These are phyloP conservation scores for Lentinula novae-zelandiae DNA, from an alignment of 1,284 basidiomycete species.

Conservation along the genomic window DNA sequence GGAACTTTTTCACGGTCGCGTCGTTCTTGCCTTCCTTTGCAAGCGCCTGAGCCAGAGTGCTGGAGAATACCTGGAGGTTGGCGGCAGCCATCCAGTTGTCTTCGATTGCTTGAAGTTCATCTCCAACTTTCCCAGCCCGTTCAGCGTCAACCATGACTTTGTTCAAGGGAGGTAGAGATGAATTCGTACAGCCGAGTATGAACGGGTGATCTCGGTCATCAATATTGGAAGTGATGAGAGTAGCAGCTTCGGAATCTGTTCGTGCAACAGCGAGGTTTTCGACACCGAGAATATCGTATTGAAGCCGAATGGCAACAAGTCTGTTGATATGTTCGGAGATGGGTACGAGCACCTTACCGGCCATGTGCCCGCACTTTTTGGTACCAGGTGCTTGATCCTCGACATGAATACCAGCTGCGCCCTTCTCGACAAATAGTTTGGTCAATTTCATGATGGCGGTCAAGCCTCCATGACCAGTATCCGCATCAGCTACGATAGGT, in stretches of 20 bases:
- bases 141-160: conserved; percentile 85
- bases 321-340: conserved; percentile 77
- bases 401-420: conserved; percentile 79
- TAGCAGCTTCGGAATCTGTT: conserved; percentile 91
- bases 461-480: conserved; percentile 82
- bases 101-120: conserved; percentile 82
- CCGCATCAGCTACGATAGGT: conserved; percentile 79
- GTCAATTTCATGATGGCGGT: conserved; percentile 80
- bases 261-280: conserved; percentile 73
- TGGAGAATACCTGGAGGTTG: conserved; percentile 77
- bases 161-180: conserved; percentile 66
- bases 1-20: conserved; percentile 52
- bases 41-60: conserved; percentile 73
- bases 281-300: conserved; percentile 62
- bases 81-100: conserved; percentile 83
- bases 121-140: conserved; percentile 73
- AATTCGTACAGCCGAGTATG: conserved; percentile 90
- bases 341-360: conserved; percentile 80
- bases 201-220: conserved; percentile 96
- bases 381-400: conserved; percentile 82
- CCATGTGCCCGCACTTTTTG: conserved; percentile 87
- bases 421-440: conserved; percentile 77
- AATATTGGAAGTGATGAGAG: conserved; percentile 94
- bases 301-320: conserved; percentile 70
- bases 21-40: conserved; percentile 54